Base-by-base conservation (phyloP, 805 yeast genomes). In the Schizosaccharomyces pombe region DNA sequence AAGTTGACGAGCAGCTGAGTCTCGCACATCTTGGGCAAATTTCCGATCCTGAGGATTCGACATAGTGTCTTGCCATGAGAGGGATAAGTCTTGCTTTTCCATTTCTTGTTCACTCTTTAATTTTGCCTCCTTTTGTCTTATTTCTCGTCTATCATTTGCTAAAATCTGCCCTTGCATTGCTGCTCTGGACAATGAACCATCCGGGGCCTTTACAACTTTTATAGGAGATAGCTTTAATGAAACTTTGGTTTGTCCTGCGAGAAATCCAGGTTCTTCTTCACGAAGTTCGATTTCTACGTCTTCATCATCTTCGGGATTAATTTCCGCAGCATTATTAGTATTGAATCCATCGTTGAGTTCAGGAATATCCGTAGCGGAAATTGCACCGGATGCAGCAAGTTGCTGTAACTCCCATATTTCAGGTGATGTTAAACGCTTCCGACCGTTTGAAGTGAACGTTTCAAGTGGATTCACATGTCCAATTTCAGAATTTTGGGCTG, bases 381-480 rank as follows among this genome's bases (percentile, higher is more conserved):
- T 75, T 0, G 76, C 87, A 2, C 94, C 94, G 4, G 89, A 76
- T 0, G 89, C 79, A 28, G 82, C 82, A 49, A 87, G 67, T 62
- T 87, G 95, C 33, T 82, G 71, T 54, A 84, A 72, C 62, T 89
- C 96, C 94, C 95, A 87, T 55, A 85, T 67, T 65, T 87, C 97
- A 0, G 93, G 93, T 0, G 93, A 82, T 0, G 93, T 80, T 34
- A 80, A 64, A 54, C 83, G 71, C 57, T 72, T 67, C 57, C 65
- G 69, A 5, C 31, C 55, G 16, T 22, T 43, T n/a, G n/a, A n/a
- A n/a, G n/a, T n/a, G n/a, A n/a, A n/a, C n/a, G n/a, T n/a, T n/a
- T n/a, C n/a, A n/a, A n/a, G n/a, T n/a, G n/a, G n/a, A n/a, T n/a
- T n/a, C n/a, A n/a, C n/a, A n/a, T n/a, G n/a, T n/a, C n/a, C n/a